Conservation (phyloP, 441 rosid species). For the Hypseocharis bilobata region DNA sequence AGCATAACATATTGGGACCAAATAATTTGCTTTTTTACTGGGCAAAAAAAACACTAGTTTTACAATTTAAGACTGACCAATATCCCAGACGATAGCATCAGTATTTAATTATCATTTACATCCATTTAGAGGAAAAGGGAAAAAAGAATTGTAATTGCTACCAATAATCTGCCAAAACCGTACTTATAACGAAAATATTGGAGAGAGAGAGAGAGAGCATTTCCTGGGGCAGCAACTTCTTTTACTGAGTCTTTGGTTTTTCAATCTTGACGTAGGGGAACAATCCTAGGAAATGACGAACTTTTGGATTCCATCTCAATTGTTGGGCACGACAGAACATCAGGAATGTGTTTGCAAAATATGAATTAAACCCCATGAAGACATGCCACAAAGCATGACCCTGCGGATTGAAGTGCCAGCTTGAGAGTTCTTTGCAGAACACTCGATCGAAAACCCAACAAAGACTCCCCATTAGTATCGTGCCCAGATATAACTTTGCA, state of each 20-base stretch:
- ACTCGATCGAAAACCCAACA: constrained; percentile 68
- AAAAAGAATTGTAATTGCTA: constrained; percentile 19
- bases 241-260: constrained; percentile 62
- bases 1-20: too few relatives aligned
- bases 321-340: constrained; percentile 95
- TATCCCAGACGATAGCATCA: constrained; percentile 6
- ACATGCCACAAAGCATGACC: constrained; percentile 88
- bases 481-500: constrained; percentile 57
- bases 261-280: constrained; percentile 70
- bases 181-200: constrained; percentile 6
- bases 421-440: constrained; percentile 46
- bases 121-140: constrained; percentile 5
- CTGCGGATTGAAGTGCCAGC: constrained; percentile 62
- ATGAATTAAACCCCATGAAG: constrained; percentile 74
- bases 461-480: constrained; percentile 44
- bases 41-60: constrained; percentile 7
- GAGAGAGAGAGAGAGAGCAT: not conserved
- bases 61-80: constrained; percentile 12
- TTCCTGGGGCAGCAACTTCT: not conserved
- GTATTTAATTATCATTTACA: constrained; percentile 26
- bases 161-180: constrained; percentile 24
- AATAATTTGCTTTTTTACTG: too few relatives aligned
- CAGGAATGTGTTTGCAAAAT: constrained; percentile 69
- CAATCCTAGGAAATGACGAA: constrained; percentile 44
- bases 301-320: constrained; percentile 63